Conservation (phyloP, 2,329 filamentous ascomycete species). For the Monilinia vaccinii-corymbosi region DNA sequence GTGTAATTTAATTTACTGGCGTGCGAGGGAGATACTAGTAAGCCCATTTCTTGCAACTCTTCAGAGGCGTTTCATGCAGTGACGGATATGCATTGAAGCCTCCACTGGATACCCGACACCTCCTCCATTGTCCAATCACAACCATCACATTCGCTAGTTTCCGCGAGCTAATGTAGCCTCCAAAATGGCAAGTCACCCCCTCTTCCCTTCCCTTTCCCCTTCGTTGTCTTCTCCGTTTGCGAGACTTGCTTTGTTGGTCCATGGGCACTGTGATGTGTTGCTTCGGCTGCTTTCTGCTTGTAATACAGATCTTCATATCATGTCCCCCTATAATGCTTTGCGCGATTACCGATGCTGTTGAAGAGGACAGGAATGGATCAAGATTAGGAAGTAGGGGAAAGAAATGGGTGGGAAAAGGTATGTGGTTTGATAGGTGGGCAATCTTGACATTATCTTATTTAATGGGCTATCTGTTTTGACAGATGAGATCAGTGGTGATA, state of each 20-base stretch:
- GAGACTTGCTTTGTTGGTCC: neutral
- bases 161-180: neutral
- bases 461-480: too few relatives aligned
- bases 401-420: constrained; percentile 53
- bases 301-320: neutral
- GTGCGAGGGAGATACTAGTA: too few relatives aligned
- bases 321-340: neutral
- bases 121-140: neutral
- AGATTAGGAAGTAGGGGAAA: constrained; percentile 48
- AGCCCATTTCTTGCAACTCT: too few relatives aligned
- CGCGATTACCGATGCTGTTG: constrained; percentile 7
- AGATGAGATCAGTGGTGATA: neutral
- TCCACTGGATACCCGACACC: neutral
- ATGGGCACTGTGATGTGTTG: neutral
- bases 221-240: neutral
- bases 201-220: too few relatives aligned
- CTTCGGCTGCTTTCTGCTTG: neutral
- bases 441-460: neutral
- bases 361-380: constrained; percentile 34
- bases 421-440: constrained; percentile 40
- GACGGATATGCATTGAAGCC: neutral
- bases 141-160: neutral
- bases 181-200: neutral
- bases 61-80: neutral
- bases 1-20: too few relatives aligned